Evolutionary conservation across 2,329 filamentous ascomycete genomes (phyloP).

Genomic region (Alternaria novae-zelandiae): DNA sequence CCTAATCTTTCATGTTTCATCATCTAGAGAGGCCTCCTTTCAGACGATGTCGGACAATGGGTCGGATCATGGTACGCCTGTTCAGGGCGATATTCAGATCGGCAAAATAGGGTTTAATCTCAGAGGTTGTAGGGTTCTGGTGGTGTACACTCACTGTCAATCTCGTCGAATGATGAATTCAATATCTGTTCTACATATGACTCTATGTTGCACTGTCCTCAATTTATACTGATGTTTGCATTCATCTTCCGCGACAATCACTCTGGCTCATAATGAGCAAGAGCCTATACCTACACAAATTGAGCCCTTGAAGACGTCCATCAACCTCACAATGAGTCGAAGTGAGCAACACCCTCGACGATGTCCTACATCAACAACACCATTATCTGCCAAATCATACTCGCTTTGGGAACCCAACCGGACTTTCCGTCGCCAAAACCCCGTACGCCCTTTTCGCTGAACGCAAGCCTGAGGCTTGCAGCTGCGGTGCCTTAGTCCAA

Average conservation of each 20-base stretch:
- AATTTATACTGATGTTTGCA: neutral
- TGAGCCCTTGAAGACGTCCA: neutral
- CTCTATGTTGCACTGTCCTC: neutral
- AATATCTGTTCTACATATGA: slow-evolving; percentile 7
- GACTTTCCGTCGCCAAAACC: neutral
- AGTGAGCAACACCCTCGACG: neutral
- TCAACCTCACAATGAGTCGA: slow-evolving; percentile 10
- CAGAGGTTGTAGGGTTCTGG: slow-evolving; percentile 6
- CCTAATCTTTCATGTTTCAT: slow-evolving; percentile 2
- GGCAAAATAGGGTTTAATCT: slow-evolving; percentile 41
- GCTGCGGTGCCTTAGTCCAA: neutral
- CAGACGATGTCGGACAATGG: slow-evolving; percentile 41
- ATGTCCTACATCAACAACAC: neutral
- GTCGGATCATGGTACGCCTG: slow-evolving; percentile 29
- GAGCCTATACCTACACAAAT: neutral
- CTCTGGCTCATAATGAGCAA: slow-evolving; percentile 4
- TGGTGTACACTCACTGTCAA: slow-evolving; percentile 15
- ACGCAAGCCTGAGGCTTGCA: neutral
- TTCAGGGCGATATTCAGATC: slow-evolving; percentile 33
- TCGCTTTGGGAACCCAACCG: neutral
- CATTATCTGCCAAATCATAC: neutral
- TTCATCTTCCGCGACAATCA: neutral
- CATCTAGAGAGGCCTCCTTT: slow-evolving; percentile 16
- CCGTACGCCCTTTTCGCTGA: neutral
- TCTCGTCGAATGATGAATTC: slow-evolving; percentile 5